Evolutionary conservation across 495 filamentous ascomycete species (phyloP), one percentile per base, ranked within the genome.

Genomic region (Penicillium robsamsonii): DNA sequence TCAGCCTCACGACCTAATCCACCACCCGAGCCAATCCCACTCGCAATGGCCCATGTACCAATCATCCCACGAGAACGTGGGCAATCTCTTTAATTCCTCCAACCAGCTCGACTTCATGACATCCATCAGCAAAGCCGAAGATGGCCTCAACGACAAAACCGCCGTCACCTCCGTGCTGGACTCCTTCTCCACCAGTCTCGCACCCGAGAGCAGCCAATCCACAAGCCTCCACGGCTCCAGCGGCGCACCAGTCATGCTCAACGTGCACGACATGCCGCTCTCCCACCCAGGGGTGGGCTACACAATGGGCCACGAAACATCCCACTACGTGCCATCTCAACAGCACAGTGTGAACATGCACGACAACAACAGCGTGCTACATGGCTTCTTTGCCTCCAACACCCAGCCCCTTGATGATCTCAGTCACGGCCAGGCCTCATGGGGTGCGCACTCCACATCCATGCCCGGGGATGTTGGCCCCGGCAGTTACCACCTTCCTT

Each of bases 121-220:
- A 47, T 51, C 67, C 25, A 76, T 78, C 55, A 68, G 68, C 44
- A 73, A 70, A 52, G 30, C 67, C 1, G 75, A 76, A 61, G 74
- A 75, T 40, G 60, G 61, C 11, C 58, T 75, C 5, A 63, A 59
- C n/a, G 71, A 76, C 50, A 78, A 75, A 49, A 71, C 69, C 1
- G 68, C 75, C 17, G 67, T 71, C 20, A 71, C 70, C 10, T 74
- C 74, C 4, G 74, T 75, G 17, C 62, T 76, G n/a, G 74, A 78
- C 45, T 66, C 72, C 1, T 78, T 72, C 55, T 63, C 71, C 6
- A 57, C 59, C 45, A 65, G 73, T 13, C 64, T 70, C 25, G 65
- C 67, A 13, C 66, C 67, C 5, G 70, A 72, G 15, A 69, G 67
- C 18, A 70, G 69, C 35, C 71, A 75, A 47, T 60, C 70, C 0